These are phyloP conservation scores for Heliophila coronopifolia DNA, from an alignment of 441 rosid genomes.

Conservation along the genomic window DNA sequence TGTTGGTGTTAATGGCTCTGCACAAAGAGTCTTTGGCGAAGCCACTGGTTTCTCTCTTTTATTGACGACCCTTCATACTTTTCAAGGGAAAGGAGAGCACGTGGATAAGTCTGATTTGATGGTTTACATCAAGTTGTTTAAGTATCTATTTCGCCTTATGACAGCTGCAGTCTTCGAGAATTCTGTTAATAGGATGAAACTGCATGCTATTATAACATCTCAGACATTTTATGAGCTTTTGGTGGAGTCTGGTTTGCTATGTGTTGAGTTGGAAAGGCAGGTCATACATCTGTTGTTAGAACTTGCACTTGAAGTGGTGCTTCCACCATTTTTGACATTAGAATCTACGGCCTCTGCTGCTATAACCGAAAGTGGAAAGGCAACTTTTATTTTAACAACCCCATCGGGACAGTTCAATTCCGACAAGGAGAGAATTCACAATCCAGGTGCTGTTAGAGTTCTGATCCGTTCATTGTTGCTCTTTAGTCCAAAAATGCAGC, in stretches of 20 bases:
- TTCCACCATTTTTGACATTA: constrained; percentile 77
- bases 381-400: constrained; percentile 48
- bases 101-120: constrained; percentile 50
- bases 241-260: constrained; percentile 89
- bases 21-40: constrained; percentile 95
- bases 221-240: constrained; percentile 95
- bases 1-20: constrained; percentile 74
- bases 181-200: constrained; percentile 78
- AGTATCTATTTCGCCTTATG: constrained; percentile 81
- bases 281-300: constrained; percentile 86
- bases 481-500: constrained; percentile 93
- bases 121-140: constrained; percentile 66
- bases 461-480: constrained; percentile 84
- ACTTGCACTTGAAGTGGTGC: constrained; percentile 92
- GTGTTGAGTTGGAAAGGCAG: constrained; percentile 92
- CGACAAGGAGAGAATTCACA: constrained; percentile 77
- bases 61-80: constrained; percentile 85
- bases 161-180: constrained; percentile 84
- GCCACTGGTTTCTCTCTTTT: constrained; percentile 97
- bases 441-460: constrained; percentile 88
- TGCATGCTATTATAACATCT: constrained; percentile 75
- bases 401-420: constrained; percentile 67
- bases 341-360: constrained; percentile 44
- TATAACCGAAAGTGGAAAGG: constrained; percentile 42
- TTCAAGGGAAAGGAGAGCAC: constrained; percentile 58